A percentile compares a stretch with the other conserved stretches of the same genome.
phyloP scores from a whole-genome alignment of 768 basidiomycete species.

The Hemileccinum rubropunctum region DNA sequence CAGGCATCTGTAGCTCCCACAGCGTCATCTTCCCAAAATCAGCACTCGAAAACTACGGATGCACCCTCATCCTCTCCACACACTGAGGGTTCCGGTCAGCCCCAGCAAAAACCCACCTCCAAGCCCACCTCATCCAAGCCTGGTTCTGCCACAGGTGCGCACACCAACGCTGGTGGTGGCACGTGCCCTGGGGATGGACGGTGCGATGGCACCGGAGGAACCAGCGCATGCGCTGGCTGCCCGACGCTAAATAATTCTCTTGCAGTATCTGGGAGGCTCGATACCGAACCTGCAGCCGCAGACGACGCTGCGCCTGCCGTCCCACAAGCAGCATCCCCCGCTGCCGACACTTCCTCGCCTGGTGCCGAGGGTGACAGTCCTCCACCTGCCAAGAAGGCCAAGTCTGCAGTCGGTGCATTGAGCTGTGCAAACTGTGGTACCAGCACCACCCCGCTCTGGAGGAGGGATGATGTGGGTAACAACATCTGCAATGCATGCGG shows the following conservation, averaged over 20 bases:
- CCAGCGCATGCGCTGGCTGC: constrained; percentile 90
- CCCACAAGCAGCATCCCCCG: constrained; percentile 25
- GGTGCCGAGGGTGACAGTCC: constrained; percentile 31
- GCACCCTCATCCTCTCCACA: constrained; percentile 26
- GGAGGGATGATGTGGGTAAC: constrained; percentile 86
- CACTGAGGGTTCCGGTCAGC: constrained; percentile 22
- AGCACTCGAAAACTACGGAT: constrained; percentile 31
- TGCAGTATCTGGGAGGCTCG: constrained; percentile 41
- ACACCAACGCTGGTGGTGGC: constrained; percentile 39
- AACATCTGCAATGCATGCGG: constrained; percentile 96
- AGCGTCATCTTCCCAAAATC: constrained; percentile 28
- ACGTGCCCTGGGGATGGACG: constrained; percentile 99
- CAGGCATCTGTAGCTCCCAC: constrained; percentile 33
- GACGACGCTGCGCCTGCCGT: constrained; percentile 20
- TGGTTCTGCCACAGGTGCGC: constrained; percentile 31
- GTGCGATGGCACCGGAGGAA: constrained; percentile 96
- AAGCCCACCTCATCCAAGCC: constrained; percentile 29
- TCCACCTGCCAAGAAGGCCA: constrained; percentile 30
- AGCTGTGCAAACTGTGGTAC: constrained; percentile 89
- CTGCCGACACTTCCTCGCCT: constrained; percentile 35
- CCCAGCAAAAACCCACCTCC: constrained; percentile 25
- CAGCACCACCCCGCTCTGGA: constrained; percentile 87
- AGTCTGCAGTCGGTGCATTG: constrained; percentile 63
- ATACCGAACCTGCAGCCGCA: constrained; percentile 33
- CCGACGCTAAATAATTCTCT: constrained; percentile 93